phyloP scores from a whole-genome alignment of 805 yeast species.

The Kazachstania kunashirensis region DNA sequence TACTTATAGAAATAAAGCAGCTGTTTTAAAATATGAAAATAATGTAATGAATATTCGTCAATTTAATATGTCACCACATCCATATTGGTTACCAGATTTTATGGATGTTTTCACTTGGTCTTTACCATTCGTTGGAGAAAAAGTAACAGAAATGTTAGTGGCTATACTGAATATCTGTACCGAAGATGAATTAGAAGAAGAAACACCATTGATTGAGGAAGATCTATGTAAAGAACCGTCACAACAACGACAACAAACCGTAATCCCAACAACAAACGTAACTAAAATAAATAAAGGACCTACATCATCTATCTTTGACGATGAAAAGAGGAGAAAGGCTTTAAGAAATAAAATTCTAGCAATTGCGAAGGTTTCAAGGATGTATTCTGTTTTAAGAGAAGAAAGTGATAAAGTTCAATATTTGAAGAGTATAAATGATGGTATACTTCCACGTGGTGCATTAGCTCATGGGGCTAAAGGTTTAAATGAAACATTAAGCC shows the following conservation, averaged over 20 bases:
- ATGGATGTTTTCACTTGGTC: slow-evolving; percentile 99
- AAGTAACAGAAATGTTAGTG: slow-evolving; percentile 86
- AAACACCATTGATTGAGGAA: slow-evolving; percentile 42
- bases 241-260: background rate
- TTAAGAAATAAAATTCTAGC: slow-evolving; percentile 84
- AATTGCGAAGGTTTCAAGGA: slow-evolving; percentile 89
- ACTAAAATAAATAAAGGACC: background rate
- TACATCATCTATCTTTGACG: slow-evolving; percentile 10
- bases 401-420: slow-evolving; percentile 81
- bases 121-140: slow-evolving; percentile 92
- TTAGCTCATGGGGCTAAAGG: slow-evolving; percentile 77
- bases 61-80: slow-evolving; percentile 87
- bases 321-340: slow-evolving; percentile 37
- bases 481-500: slow-evolving; percentile 51
- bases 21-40: slow-evolving; percentile 82
- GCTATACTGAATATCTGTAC: slow-evolving; percentile 88
- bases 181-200: slow-evolving; percentile 84
- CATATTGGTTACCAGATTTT: slow-evolving; percentile 92
- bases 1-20: slow-evolving; percentile 88
- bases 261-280: background rate
- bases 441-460: slow-evolving; percentile 79
- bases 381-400: slow-evolving; percentile 81
- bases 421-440: slow-evolving; percentile 62
- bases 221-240: slow-evolving; percentile 2
- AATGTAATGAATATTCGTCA: slow-evolving; percentile 93